A percentile compares a stretch with the other conserved stretches of the same genome.
Conservation (phyloP, 257 asterid species). For the Orobanche coerulescens region DNA sequence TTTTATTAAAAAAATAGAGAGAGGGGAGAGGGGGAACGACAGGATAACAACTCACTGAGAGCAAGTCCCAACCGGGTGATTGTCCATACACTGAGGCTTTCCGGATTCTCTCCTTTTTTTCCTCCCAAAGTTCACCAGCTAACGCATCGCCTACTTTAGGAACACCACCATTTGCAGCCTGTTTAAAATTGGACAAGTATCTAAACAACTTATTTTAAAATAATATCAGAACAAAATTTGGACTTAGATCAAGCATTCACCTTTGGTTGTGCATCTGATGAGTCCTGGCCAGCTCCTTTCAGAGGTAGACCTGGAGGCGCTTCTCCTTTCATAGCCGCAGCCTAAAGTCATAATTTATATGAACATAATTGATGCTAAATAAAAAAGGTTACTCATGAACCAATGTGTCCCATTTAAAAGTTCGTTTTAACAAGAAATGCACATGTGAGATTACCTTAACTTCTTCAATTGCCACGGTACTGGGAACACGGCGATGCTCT, state of each 20-base stretch:
- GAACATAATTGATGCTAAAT: constrained; percentile 10
- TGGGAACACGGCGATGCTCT: constrained; percentile 98
- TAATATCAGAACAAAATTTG: constrained; percentile 8
- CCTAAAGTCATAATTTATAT: constrained; percentile 34
- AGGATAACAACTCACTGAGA: constrained; percentile 68
- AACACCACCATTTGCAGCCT: constrained; percentile 72
- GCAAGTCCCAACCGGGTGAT: constrained; percentile 94
- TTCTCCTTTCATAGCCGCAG: constrained; percentile 99
- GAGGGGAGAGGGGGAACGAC: not conserved
- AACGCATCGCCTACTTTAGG: constrained; percentile 83
- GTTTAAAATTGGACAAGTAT: constrained; percentile 25
- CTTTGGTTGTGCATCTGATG: constrained; percentile 82
- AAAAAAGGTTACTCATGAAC: constrained; percentile 1
- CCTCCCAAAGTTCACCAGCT: constrained; percentile 98
- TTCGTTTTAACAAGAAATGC: constrained; percentile 9
- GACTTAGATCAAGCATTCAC: constrained; percentile 32
- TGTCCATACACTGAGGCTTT: constrained; percentile 75
- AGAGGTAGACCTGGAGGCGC: constrained; percentile 99
- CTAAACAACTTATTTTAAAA: constrained; percentile 15
- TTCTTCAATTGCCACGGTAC: constrained; percentile 97
- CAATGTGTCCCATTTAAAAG: not conserved
- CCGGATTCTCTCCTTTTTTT: constrained; percentile 91
- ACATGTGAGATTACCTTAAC: constrained; percentile 61
- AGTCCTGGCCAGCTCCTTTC: constrained; percentile 99
- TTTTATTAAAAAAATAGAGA: not conserved